Conservation (phyloP, 768 basidiomycete genomes). For the Termitomyces sp. region DNA sequence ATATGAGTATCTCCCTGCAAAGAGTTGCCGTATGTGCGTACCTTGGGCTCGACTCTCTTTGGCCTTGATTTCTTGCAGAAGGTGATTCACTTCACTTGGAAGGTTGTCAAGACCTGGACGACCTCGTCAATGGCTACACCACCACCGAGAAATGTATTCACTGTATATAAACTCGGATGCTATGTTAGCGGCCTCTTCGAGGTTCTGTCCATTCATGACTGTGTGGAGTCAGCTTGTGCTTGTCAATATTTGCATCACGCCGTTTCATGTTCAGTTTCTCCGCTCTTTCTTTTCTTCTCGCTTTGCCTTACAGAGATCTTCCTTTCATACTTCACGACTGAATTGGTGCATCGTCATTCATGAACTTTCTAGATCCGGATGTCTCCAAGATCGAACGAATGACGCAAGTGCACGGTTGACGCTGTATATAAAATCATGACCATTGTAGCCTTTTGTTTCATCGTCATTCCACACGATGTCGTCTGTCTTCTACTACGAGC, state of each 20-base stretch:
- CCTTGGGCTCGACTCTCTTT: constrained; percentile 40
- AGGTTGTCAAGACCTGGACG: constrained; percentile 46
- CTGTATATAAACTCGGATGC: constrained; percentile 56
- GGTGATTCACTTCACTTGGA: constrained; percentile 45
- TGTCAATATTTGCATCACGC: constrained; percentile 6
- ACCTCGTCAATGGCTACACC: background rate
- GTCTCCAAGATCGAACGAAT: background rate
- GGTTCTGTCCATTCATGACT: constrained; percentile 30
- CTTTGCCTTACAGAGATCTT: background rate
- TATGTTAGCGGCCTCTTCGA: constrained; percentile 49
- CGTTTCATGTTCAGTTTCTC: background rate
- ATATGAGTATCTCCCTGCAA: background rate
- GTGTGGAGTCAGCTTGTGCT: constrained; percentile 8
- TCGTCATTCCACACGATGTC: constrained; percentile 9
- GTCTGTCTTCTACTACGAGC: constrained; percentile 32
- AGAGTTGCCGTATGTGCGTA: constrained; percentile 14
- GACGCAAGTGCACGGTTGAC: constrained; percentile 1
- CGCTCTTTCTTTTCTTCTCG: background rate
- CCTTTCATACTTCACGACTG: background rate
- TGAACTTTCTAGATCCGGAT: background rate
- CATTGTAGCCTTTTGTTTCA: background rate
- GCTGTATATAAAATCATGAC: background rate
- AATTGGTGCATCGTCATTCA: background rate
- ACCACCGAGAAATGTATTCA: constrained; percentile 16
- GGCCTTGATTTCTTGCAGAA: constrained; percentile 46